Evolutionary conservation across 176 grass and related monocot species (phyloP), one percentile per base, ranked within the genome.

Genomic region (Triticum aestivum): DNA sequence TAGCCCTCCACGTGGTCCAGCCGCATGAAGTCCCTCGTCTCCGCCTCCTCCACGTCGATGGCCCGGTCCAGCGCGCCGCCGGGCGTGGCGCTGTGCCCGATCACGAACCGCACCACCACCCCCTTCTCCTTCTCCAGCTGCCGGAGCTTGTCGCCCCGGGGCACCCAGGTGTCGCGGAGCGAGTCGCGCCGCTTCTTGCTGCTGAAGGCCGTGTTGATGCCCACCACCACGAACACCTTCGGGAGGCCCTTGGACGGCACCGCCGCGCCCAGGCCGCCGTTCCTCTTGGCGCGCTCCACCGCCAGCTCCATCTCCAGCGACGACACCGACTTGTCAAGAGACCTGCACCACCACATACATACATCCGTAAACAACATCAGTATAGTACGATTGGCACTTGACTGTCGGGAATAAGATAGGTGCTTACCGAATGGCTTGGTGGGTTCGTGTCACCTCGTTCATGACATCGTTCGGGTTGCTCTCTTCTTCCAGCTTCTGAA

Each of bases 1-100:
- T 96, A 96, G 1, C 94, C 94, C 68, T 96, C 94, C 59, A 96
- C 86, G 88, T 93, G 91, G 89, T 93, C 89, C 24, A 96, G 84
- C 29, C 91, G 89, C 68, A 96, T 85, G 80, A 95, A 93, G 85
- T 96, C 94, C 71, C 56, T 72, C 15, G 88, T 82, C 32, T 82
- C 79, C 2, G 84, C 84, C 9, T 85, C 91, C 89, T 96, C 94
- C 11, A 18, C 77, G 87, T 96, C 89, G 56, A 96, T 66, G 82
- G 91, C 89, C 63, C 81, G 86, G 88, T 96, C 94, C 73, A 96
- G 89, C 30, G 90, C 78, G 0, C 78, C 83, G 9, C 87, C 78
- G 0, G 80, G 80, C 33, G 84, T 74, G 52, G 84, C 89, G 91
- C 94, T 96, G 84, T 91, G 94, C n/a, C 94, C 94, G 75, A 93